Evolutionary conservation across 768 basidiomycete species (phyloP), one percentile per base, ranked within the genome.

Genomic region (Tephrocybe sp.): DNA sequence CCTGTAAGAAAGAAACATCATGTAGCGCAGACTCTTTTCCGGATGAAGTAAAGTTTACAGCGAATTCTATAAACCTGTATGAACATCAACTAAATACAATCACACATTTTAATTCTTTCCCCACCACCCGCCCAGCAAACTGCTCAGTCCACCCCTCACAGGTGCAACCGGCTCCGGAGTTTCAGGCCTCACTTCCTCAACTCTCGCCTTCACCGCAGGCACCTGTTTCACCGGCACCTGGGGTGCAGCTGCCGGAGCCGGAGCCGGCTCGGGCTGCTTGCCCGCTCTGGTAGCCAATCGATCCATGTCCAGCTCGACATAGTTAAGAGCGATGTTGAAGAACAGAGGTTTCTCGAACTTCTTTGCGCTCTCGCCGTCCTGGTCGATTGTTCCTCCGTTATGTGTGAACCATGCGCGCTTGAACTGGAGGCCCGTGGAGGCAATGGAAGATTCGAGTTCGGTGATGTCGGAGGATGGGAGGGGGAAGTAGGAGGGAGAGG

Each of bases 301-400:
- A 39, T 90, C 88, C 84, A 94, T 86, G 61, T 94, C 90, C 53
- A 93, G 68, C 56, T 89, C 83, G 48, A 92, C 85, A 63, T 96
- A 97, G 68, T 96, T 97, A 61, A 94, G 83, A 15, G 93, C 94
- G 54, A 93, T 88, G 65, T 97, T 91, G 69, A 95, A 97, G 74
- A 98, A 97, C 34, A 93, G 62, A 14, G 92, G 91, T 64, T 96
- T 96, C 72, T 86, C 85, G 62, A 85, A 73, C 18, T 38, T 67
- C 60, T 77, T 75, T 43, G 73, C 63, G 42, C 73, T 67, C 58
- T 77, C 74, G 34, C 73, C 62, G 46, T 79, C 74, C 0, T 65
- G 64, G 28, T 71, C 59, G 5, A n/a, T 4, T 14, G 75, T 70
- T 2, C 90, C 90, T 2, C 90, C 90, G 60, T 90, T 90, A 64